These are phyloP conservation scores for Zygotorulaspora mrakii DNA, from an alignment of 1,139 yeast genomes.

Conservation along the genomic window DNA sequence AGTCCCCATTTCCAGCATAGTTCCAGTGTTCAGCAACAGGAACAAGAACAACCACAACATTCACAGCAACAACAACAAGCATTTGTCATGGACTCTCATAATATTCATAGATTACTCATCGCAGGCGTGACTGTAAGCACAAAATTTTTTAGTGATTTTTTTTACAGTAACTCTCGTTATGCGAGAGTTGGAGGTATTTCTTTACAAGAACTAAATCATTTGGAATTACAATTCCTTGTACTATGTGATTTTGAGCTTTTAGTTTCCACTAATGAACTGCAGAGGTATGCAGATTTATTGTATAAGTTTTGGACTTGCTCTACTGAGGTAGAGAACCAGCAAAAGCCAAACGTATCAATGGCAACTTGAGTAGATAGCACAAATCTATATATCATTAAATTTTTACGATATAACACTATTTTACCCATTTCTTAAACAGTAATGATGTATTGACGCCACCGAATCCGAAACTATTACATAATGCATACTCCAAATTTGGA, in stretches of 20 bases:
- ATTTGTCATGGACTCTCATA: constrained; percentile 93
- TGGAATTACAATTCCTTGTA: constrained; percentile 83
- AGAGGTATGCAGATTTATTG: constrained; percentile 82
- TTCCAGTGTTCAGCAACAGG: constrained; percentile 6
- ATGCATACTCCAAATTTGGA: constrained; percentile 50
- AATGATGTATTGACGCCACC: constrained; percentile 92
- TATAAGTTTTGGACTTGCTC: constrained; percentile 68
- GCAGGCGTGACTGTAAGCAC: constrained; percentile 97
- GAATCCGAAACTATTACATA: constrained; percentile 92
- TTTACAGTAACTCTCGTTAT: constrained; percentile 91
- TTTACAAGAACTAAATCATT: constrained; percentile 84
- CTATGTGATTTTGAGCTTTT: constrained; percentile 81
- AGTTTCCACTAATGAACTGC: constrained; percentile 87
- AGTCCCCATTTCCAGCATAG: constrained; percentile 17
- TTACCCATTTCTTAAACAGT: constrained; percentile 42
- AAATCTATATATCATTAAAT: neutral
- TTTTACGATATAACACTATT: constrained; percentile 1
- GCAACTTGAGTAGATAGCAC: constrained; percentile 3
- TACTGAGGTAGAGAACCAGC: constrained; percentile 4
- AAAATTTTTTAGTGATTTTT: constrained; percentile 91
- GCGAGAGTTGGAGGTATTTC: constrained; percentile 98
- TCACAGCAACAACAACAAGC: constrained; percentile 42
- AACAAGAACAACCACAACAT: constrained; percentile 38
- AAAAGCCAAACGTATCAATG: neutral
- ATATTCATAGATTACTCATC: constrained; percentile 87